These are phyloP conservation scores for Neurospora sublineolata DNA, from an alignment of 495 filamentous ascomycete genomes.

Conservation along the genomic window DNA sequence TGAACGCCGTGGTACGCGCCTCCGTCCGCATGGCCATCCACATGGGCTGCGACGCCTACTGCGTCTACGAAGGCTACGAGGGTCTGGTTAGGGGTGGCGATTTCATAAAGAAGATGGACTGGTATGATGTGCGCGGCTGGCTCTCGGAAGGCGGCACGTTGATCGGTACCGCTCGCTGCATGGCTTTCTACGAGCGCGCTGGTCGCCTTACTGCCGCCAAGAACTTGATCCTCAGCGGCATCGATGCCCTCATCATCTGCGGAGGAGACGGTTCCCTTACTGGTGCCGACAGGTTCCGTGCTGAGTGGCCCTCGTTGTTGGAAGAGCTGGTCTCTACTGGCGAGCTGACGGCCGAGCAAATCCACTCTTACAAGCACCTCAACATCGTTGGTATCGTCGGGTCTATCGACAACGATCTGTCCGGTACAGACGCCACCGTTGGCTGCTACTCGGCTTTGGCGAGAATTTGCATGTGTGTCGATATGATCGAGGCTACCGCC, in stretches of 20 bases:
- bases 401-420: constrained; percentile 97
- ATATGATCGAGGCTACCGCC: constrained; percentile 94
- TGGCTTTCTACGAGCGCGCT: constrained; percentile 73
- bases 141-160: constrained; percentile 90
- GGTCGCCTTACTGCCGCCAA: constrained; percentile 78
- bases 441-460: constrained; percentile 89
- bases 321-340: constrained; percentile 64
- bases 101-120: constrained; percentile 75
- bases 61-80: constrained; percentile 91
- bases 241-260: constrained; percentile 92
- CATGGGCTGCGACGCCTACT: constrained; percentile 76
- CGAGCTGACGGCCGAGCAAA: constrained; percentile 57
- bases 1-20: constrained; percentile 91
- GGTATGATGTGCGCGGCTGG: constrained; percentile 93
- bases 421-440: constrained; percentile 93
- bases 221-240: constrained; percentile 84
- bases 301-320: constrained; percentile 80
- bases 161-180: constrained; percentile 89
- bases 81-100: constrained; percentile 83
- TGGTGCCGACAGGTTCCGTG: constrained; percentile 84
- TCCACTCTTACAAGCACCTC: constrained; percentile 61
- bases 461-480: constrained; percentile 86
- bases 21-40: constrained; percentile 89
- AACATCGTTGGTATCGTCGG: constrained; percentile 96
- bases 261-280: constrained; percentile 97